Percentiles rank a stretch among this genome's conserved stretches.
Conservation (phyloP, 2,329 filamentous ascomycete genomes). For the Aureobasidium leucospermi region DNA sequence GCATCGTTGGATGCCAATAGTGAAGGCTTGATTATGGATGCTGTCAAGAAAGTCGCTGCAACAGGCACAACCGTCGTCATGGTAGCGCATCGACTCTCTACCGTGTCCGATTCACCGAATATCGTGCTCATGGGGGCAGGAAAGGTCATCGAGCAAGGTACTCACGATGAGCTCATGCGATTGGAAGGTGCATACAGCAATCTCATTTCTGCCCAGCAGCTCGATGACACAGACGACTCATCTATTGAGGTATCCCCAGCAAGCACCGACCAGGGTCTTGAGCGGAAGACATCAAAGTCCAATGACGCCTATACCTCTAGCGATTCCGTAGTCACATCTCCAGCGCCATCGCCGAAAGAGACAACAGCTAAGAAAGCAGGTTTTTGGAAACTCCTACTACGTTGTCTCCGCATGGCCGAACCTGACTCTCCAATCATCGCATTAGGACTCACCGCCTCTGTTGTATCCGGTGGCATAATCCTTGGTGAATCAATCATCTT, state of each 20-base stretch:
- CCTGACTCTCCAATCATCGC: slow-evolving; percentile 33
- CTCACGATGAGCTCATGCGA: slow-evolving; percentile 47
- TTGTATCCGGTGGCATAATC: slow-evolving; percentile 42
- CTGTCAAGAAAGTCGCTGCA: slow-evolving; percentile 34
- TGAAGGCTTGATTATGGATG: slow-evolving; percentile 37
- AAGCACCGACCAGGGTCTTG: slow-evolving; percentile 45
- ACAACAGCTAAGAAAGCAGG: slow-evolving; percentile 3
- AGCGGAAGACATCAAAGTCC: slow-evolving; percentile 40
- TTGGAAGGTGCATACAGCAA: slow-evolving; percentile 14
- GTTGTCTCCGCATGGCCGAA: slow-evolving; percentile 25
- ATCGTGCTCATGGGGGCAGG: slow-evolving; percentile 70
- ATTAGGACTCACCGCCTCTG: slow-evolving; percentile 37
- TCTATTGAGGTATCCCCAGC: neutral
- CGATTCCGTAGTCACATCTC: slow-evolving; percentile 31
- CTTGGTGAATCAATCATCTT: slow-evolving; percentile 55
- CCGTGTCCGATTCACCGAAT: slow-evolving; percentile 70
- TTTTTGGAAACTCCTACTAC: slow-evolving; percentile 5
- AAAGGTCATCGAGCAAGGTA: slow-evolving; percentile 54
- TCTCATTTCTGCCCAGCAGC: slow-evolving; percentile 15
- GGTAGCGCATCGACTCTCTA: slow-evolving; percentile 70
- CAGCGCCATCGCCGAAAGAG: slow-evolving; percentile 24
- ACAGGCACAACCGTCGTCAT: slow-evolving; percentile 56
- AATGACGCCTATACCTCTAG: slow-evolving; percentile 34
- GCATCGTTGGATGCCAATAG: slow-evolving; percentile 38
- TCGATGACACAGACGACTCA: slow-evolving; percentile 5